Evolutionary conservation across 441 rosid species (phyloP).

Genomic region (Arabidopsis lyrata): DNA sequence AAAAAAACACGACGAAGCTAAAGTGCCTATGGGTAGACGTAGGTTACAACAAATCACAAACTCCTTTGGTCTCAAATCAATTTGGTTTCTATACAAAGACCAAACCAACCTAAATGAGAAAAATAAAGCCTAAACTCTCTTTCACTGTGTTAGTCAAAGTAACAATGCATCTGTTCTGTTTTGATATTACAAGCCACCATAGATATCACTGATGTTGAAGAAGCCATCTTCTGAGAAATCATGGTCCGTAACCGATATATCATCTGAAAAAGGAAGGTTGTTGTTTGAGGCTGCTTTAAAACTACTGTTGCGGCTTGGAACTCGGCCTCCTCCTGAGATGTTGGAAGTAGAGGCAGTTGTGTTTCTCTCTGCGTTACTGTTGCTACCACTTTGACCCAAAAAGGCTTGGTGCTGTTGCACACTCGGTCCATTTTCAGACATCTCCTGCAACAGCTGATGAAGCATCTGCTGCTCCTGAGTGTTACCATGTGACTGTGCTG

Average conservation of each 20-base stretch:
- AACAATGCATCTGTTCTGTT: constrained; percentile 52
- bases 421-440: constrained; percentile 57
- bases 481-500: constrained; percentile 55
- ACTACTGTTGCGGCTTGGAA: constrained; percentile 82
- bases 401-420: constrained; percentile 49
- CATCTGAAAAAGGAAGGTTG: constrained; percentile 67
- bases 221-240: constrained; percentile 72
- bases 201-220: constrained; percentile 71
- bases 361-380: constrained; percentile 52
- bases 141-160: constrained; percentile 55
- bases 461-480: constrained; percentile 63
- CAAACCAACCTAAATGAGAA: constrained; percentile 34
- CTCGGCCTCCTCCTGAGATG: constrained; percentile 57
- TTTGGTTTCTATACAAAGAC: constrained; percentile 37
- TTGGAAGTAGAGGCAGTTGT: constrained; percentile 50
- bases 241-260: constrained; percentile 55
- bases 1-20: not conserved
- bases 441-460: constrained; percentile 73
- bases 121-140: constrained; percentile 4
- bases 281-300: constrained; percentile 75
- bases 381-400: constrained; percentile 51
- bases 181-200: constrained; percentile 55
- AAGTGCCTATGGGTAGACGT: not conserved
- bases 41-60: constrained; percentile 23
- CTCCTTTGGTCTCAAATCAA: constrained; percentile 6